These are phyloP conservation scores for Clavispora santaluciae DNA, from an alignment of 805 yeast genomes.

Conservation along the genomic window DNA sequence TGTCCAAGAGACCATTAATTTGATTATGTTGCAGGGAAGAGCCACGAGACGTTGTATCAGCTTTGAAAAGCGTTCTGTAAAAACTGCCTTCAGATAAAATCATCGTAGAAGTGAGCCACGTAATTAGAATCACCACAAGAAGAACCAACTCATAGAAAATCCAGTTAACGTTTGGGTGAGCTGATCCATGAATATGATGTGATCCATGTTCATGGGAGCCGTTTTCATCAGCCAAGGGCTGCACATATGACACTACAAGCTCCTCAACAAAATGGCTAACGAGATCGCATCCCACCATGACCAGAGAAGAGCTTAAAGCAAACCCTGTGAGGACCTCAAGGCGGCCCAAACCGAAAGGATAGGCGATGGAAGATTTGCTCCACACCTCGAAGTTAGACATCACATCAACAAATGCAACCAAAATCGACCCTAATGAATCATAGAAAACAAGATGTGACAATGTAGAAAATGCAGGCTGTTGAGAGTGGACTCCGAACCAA, in stretches of 20 bases:
- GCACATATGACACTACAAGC: conserved; percentile 38
- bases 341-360: conserved; percentile 93
- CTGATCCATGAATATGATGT: conserved; percentile 36
- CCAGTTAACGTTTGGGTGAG: conserved; percentile 19
- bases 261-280: conserved; percentile 86
- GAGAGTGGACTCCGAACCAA: conserved; percentile 51
- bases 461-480: conserved; percentile 61
- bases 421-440: conserved; percentile 73
- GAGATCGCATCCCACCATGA: conserved; percentile 89
- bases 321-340: conserved; percentile 84
- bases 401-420: conserved; percentile 67
- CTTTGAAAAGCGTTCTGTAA: conserved; percentile 23
- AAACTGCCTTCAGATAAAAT: conserved; percentile 32
- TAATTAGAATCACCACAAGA: conserved; percentile 14
- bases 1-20: background rate
- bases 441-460: conserved; percentile 84
- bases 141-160: conserved; percentile 26
- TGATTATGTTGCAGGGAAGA: background rate
- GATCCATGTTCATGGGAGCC: conserved; percentile 24
- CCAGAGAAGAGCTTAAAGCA: conserved; percentile 75
- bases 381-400: conserved; percentile 92
- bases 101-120: conserved; percentile 31
- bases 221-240: conserved; percentile 13
- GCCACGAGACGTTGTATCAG: background rate
- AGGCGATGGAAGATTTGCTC: conserved; percentile 73